phyloP scores from a whole-genome alignment of 208 protist genomes.

The Angomonas deanei region DNA sequence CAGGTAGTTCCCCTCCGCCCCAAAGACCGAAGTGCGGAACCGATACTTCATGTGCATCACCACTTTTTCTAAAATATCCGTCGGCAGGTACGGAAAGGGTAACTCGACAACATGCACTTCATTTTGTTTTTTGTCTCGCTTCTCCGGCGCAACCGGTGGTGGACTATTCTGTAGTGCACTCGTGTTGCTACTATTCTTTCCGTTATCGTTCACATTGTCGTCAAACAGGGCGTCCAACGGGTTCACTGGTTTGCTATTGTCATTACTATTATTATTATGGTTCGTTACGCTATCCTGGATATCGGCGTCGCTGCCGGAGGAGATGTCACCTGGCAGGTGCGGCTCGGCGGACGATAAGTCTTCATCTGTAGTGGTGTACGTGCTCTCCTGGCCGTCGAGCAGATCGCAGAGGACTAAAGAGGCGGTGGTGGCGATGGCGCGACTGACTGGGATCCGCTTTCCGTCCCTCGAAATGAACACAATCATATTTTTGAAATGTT shows the following conservation, averaged over 20 bases:
- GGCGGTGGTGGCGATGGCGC: conserved; percentile 67
- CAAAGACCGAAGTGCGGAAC: conserved; percentile 39
- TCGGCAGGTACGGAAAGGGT: conserved; percentile 66
- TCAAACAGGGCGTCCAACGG: too few species aligned
- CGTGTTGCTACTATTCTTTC: too few species aligned
- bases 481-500: conserved; percentile 27
- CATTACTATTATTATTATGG: too few species aligned
- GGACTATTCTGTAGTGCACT: too few species aligned
- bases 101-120: conserved; percentile 30
- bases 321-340: neutral
- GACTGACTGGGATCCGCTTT: conserved; percentile 39
- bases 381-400: conserved; percentile 38
- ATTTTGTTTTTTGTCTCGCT: neutral
- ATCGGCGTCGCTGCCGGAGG: too few species aligned
- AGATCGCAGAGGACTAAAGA: conserved; percentile 72
- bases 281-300: too few species aligned
- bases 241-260: too few species aligned
- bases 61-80: conserved; percentile 51
- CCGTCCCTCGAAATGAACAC: conserved; percentile 69
- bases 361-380: neutral
- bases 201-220: too few species aligned
- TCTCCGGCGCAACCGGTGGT: neutral
- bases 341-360: neutral
- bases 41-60: conserved; percentile 80
- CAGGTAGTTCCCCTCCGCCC: conserved; percentile 21